A percentile compares a stretch with the other conserved stretches of the same genome.
phyloP scores from a whole-genome alignment of 345 rosid species.

The Barbarea vulgaris region DNA sequence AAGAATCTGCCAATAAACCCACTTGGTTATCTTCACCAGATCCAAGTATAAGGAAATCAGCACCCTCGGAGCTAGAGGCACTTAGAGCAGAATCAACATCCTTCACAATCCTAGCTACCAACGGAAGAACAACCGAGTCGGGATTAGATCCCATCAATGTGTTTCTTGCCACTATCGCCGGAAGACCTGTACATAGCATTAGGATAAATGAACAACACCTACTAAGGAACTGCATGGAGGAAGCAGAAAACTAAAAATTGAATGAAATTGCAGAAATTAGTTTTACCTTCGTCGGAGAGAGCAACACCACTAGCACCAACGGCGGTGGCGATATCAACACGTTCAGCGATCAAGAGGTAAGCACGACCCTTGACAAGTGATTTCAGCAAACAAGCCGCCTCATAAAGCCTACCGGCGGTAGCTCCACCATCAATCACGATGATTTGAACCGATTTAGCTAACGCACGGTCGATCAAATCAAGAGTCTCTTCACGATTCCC shows the following conservation, averaged over 20 bases:
- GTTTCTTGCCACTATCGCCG: constrained; percentile 88
- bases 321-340: constrained; percentile 87
- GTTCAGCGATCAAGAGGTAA: constrained; percentile 71
- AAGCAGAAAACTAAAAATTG: background rate
- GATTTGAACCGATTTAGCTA: constrained; percentile 70
- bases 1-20: constrained; percentile 45
- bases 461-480: constrained; percentile 66
- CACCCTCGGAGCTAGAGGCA: constrained; percentile 92
- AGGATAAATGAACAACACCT: background rate
- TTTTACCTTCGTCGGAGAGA: constrained; percentile 83
- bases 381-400: constrained; percentile 84
- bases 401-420: constrained; percentile 65
- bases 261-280: constrained; percentile 1
- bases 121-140: constrained; percentile 75
- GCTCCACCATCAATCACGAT: constrained; percentile 72
- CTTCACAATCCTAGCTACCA: constrained; percentile 80
- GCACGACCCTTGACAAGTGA: constrained; percentile 84
- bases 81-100: constrained; percentile 58
- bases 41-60: constrained; percentile 78
- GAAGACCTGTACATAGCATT: constrained; percentile 61
- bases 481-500: constrained; percentile 47
- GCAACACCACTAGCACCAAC: constrained; percentile 89
- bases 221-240: background rate
- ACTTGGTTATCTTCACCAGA: constrained; percentile 42
- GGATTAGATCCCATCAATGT: constrained; percentile 72